Conservation (phyloP, 371 early-diverging fungal species). For the Mortierella polycephala region DNA sequence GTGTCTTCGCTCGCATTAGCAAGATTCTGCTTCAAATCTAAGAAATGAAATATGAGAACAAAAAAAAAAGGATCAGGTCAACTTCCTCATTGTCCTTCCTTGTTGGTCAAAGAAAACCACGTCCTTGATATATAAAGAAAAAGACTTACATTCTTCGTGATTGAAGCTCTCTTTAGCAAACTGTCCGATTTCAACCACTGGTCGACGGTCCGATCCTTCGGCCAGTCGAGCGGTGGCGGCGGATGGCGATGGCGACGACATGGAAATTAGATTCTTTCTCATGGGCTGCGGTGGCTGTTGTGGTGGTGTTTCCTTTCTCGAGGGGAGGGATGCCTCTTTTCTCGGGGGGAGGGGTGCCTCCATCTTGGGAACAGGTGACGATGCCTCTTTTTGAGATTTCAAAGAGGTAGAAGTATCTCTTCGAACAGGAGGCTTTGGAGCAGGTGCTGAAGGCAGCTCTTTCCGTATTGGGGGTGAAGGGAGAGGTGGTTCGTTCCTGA, state of each 20-base stretch:
- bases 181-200: constrained; percentile 49
- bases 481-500: constrained; percentile 29
- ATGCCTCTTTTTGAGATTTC: constrained; percentile 37
- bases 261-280: constrained; percentile 39
- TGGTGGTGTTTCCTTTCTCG: constrained; percentile 20
- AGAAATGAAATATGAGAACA: not conserved
- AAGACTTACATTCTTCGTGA: constrained; percentile 55
- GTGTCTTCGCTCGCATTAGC: constrained; percentile 72
- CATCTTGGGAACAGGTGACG: constrained; percentile 26
- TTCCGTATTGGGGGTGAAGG: constrained; percentile 29
- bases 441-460: constrained; percentile 16
- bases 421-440: constrained; percentile 36
- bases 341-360: constrained; percentile 18
- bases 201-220: constrained; percentile 12
- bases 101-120: not conserved
- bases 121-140: not conserved
- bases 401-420: constrained; percentile 39
- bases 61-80: not conserved
- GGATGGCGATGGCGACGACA: constrained; percentile 30
- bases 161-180: constrained; percentile 53
- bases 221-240: not conserved
- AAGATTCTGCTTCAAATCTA: constrained; percentile 65
- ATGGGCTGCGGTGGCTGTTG: constrained; percentile 30
- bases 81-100: not conserved
- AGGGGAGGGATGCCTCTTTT: constrained; percentile 23